These are phyloP conservation scores for Ophiostoma angusticollis DNA, from an alignment of 2,329 filamentous ascomycete species.

Conservation along the genomic window DNA sequence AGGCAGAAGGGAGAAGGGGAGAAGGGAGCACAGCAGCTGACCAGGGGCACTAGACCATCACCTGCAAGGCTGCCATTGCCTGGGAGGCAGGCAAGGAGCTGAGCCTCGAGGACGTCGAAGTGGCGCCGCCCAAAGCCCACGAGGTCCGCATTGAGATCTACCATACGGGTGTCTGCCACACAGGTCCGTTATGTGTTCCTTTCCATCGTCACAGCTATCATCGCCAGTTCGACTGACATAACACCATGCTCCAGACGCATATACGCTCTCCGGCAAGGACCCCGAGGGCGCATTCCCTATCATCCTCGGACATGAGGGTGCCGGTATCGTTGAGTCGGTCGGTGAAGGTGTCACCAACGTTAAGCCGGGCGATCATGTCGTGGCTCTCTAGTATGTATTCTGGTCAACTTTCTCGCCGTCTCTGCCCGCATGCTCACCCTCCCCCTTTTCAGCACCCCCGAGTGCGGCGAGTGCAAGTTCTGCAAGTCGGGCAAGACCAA, in stretches of 20 bases:
- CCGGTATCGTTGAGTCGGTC: conserved; percentile 80
- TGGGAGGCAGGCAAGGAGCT: conserved; percentile 93
- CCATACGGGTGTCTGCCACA: conserved; percentile 98
- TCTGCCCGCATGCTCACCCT: neutral
- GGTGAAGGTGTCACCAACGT: conserved; percentile 89
- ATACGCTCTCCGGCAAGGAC: conserved; percentile 91
- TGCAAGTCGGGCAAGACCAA: conserved; percentile 99
- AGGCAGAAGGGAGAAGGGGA: too few species aligned
- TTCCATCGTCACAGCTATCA: too few species aligned
- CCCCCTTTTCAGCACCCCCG: conserved; percentile 67
- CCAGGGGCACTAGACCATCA: conserved; percentile 56
- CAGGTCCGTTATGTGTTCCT: conserved; percentile 40
- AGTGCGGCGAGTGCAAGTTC: conserved; percentile 98
- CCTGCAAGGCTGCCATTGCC: conserved; percentile 92
- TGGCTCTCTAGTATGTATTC: conserved; percentile 66
- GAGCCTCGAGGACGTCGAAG: conserved; percentile 82
- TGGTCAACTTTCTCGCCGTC: neutral
- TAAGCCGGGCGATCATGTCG: conserved; percentile 80
- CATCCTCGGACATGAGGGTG: conserved; percentile 80
- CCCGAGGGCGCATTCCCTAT: conserved; percentile 90
- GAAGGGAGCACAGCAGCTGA: neutral
- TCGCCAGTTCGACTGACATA: too few species aligned
- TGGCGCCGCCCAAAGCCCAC: conserved; percentile 74
- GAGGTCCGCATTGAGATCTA: conserved; percentile 95
- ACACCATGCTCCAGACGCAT: conserved; percentile 50